Evolutionary conservation across 148 eudicot species (phyloP).

Genomic region (Rhododendron griersonianum): DNA sequence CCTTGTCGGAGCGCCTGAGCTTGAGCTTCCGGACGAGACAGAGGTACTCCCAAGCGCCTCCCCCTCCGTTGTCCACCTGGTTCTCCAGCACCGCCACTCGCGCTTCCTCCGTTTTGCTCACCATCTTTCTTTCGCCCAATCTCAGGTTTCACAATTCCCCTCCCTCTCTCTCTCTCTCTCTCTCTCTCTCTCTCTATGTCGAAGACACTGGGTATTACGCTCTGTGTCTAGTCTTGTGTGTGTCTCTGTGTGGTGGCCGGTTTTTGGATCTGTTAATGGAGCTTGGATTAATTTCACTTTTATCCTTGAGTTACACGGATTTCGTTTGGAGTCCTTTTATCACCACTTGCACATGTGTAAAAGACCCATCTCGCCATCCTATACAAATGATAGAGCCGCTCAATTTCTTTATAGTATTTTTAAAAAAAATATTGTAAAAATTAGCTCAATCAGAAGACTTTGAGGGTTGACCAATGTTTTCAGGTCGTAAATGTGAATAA

Average conservation of each 20-base stretch:
- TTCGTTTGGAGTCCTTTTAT: no score
- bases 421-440: no score
- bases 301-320: background rate
- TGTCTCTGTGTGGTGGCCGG: background rate
- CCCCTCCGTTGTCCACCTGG: conserved; percentile 90
- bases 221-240: background rate
- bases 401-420: no score
- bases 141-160: background rate
- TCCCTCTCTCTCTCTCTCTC: background rate
- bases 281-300: background rate
- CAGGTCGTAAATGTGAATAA: no score
- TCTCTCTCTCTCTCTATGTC: background rate
- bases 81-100: conserved; percentile 61
- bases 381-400: no score
- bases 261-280: background rate
- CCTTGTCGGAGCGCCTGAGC: conserved; percentile 72
- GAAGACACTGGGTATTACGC: background rate
- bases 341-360: no score
- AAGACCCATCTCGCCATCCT: no score
- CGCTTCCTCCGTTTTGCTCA: conserved; percentile 64
- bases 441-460: no score
- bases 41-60: conserved; percentile 87
- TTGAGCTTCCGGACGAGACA: conserved; percentile 76
- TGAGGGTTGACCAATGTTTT: no score
- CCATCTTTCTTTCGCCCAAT: conserved; percentile 35